Evolutionary conservation across 345 rosid species (phyloP).

Genomic region (Populus simonii): DNA sequence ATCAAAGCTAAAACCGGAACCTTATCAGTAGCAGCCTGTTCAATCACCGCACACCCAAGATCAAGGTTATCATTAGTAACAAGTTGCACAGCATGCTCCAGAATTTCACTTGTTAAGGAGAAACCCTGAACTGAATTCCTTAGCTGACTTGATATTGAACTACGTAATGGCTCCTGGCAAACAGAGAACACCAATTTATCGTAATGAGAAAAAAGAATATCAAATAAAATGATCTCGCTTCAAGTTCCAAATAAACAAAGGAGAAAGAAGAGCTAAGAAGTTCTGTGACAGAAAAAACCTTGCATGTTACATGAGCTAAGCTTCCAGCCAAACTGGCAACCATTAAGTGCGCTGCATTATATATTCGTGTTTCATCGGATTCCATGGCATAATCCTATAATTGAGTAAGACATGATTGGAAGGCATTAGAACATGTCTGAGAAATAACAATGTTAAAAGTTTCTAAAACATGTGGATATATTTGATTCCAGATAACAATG

Average conservation of each 20-base stretch:
- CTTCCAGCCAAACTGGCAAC: slow-evolving; percentile 99
- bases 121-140: slow-evolving; percentile 75
- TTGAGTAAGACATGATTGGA: background rate
- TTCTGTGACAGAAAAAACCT: slow-evolving; percentile 43
- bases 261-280: slow-evolving; percentile 1
- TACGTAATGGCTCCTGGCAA: slow-evolving; percentile 84
- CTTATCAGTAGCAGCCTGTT: slow-evolving; percentile 97
- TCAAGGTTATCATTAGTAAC: slow-evolving; percentile 99
- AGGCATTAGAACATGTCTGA: background rate
- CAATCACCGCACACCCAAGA: slow-evolving; percentile 98
- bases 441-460: background rate
- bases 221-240: background rate
- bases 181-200: background rate
- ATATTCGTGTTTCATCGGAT: slow-evolving; percentile 82
- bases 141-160: slow-evolving; percentile 80
- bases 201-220: background rate
- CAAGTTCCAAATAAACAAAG: background rate
- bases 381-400: slow-evolving; percentile 87
- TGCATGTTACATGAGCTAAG: slow-evolving; percentile 98
- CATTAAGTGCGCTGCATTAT: slow-evolving; percentile 95
- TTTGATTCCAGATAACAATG: background rate
- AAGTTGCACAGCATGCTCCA: slow-evolving; percentile 92
- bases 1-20: slow-evolving; percentile 27
- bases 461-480: background rate
- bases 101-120: slow-evolving; percentile 54